Conservation (phyloP, 768 basidiomycete genomes). For the Agrocybe chaxingu region DNA sequence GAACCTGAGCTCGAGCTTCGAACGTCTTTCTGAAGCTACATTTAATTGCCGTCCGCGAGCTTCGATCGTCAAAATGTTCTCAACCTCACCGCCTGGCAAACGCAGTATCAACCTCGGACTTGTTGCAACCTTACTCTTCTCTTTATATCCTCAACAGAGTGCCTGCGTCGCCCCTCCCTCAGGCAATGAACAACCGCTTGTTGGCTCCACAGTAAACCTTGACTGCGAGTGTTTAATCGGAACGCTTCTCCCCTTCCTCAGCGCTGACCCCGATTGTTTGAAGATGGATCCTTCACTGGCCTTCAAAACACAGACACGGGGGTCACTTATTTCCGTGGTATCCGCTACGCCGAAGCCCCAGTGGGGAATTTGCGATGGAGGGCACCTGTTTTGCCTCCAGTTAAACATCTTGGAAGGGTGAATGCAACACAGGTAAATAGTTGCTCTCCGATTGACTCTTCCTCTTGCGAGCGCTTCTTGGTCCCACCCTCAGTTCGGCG, state of each 20-base stretch:
- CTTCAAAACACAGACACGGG: constrained; percentile 2
- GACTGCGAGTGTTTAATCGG: constrained; percentile 3
- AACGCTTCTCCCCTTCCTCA: neutral
- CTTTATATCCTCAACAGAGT: no score
- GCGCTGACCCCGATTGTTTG: neutral
- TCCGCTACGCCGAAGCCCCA: constrained; percentile 6
- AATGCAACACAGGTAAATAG: constrained; percentile 1
- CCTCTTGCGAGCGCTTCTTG: no score
- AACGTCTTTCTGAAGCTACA: no score
- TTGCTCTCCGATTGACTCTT: neutral
- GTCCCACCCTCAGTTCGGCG: constrained; percentile 25
- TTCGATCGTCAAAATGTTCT: no score
- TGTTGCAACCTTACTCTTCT: no score
- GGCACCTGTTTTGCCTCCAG: constrained; percentile 6
- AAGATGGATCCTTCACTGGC: constrained; percentile 3
- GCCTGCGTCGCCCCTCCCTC: no score
- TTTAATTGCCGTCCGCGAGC: no score
- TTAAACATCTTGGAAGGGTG: constrained; percentile 1
- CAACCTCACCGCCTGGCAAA: no score
- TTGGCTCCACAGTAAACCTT: constrained; percentile 1
- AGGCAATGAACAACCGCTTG: neutral
- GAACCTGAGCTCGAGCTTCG: no score
- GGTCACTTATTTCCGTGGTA: constrained; percentile 2
- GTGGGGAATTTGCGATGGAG: constrained; percentile 1
- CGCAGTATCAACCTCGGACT: no score